These are phyloP conservation scores for Monosiga brevicollis DNA, from an alignment of 78 protist species.

Conservation along the genomic window DNA sequence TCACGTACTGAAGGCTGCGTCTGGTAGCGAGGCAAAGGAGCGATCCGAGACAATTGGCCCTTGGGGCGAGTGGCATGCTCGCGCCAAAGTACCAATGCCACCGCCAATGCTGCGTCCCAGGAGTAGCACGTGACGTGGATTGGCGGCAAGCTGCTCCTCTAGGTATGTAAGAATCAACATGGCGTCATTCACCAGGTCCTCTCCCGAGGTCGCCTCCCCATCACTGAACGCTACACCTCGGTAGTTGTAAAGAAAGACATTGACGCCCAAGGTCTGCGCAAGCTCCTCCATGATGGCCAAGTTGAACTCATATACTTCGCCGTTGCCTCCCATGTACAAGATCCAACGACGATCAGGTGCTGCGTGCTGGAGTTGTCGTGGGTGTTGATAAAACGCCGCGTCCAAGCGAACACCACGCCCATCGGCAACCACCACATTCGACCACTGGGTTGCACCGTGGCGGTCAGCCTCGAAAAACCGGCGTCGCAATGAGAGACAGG, in stretches of 20 bases:
- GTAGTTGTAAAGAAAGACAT: not conserved
- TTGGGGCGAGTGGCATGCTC: not conserved
- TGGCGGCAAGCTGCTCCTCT: not conserved
- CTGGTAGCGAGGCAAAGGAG: not conserved
- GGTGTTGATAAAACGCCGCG: not conserved
- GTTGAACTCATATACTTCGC: not conserved
- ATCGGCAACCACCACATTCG: not conserved
- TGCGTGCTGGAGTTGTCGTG: not conserved
- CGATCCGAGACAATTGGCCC: not conserved
- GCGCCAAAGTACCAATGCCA: not conserved
- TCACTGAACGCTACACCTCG: not conserved
- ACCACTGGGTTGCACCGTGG: not conserved
- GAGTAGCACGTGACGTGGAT: not conserved
- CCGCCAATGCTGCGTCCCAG: not conserved
- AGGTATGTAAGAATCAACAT: not conserved
- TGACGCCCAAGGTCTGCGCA: not conserved
- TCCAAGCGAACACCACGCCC: not conserved
- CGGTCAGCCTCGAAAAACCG: not conserved
- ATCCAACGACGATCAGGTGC: not conserved
- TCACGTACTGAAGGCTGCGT: too few relatives aligned
- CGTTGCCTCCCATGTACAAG: not conserved
- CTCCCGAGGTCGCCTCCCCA: not conserved
- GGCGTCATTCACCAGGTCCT: not conserved
- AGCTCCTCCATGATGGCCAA: not conserved
- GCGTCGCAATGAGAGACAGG: not conserved